Base-by-base conservation (phyloP, 495 filamentous ascomycete genomes). In the Annulohypoxylon maeteangense region DNA sequence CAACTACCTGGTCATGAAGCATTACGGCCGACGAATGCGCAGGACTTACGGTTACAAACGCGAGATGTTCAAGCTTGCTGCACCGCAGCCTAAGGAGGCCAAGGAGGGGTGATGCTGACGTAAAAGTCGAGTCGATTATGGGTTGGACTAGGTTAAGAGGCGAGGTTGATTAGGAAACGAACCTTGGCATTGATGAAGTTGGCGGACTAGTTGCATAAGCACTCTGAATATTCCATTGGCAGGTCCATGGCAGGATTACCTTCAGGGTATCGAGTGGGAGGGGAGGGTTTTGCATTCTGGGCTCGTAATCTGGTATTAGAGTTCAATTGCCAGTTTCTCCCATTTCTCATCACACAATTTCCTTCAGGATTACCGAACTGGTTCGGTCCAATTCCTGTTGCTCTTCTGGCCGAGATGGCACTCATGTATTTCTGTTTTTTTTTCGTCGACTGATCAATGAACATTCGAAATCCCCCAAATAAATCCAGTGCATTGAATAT, bases 1-100 rank as follows among this genome's bases (percentile, higher is more conserved):
- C 4, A 7, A 20, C 14, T 38, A 7, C 32, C 16, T 7, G 5
- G 10, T 45, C 34, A 7, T 8, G n/a, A 64, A 11, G 20, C n/a
- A 34, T 12, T 65, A 59, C 48, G 60, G 53, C 16, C 27, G n/a
- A 27, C 67, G 60, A 38, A 45, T 70, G 16, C 0, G 7, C 23
- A 23, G 34, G 16, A 20, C 22, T n/a, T 65, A 45, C 12, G n/a
- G 22, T 16, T 70, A 40, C 59, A 22, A 51, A 1, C 16, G 14
- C 8, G 16, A 59, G 11, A 64, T 27, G 38, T 63, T 63, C n/a
- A n/a, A 8, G 22, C 40, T 31, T 14, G 48, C 50, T 16, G 12
- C 11, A 29, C 29, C n/a, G 7, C 40, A 44, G 1, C 12, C 40
- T 44, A 44, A 44, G 40, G 40, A 20, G 16, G n/a, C 36, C 36